A percentile compares a stretch with the other conserved stretches of the same genome.
phyloP scores from a whole-genome alignment of 345 rosid species.

The Rhodomyrtus tomentosa region DNA sequence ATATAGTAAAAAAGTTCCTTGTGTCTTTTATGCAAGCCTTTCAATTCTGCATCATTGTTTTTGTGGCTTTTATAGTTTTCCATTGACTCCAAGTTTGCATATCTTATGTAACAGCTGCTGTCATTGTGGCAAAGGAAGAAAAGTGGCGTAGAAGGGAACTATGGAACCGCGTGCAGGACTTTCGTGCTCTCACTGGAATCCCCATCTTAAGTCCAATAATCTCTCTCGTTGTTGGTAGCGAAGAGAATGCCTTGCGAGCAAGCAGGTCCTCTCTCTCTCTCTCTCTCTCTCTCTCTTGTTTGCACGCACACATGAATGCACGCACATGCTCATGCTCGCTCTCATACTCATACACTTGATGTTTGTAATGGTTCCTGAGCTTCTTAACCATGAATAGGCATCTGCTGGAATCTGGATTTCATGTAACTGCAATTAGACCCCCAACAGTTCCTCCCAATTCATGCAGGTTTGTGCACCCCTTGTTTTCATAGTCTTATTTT shows the following conservation, averaged over 20 bases:
- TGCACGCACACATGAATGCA: neutral
- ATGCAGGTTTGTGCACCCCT: slow-evolving; percentile 50
- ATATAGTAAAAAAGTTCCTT: neutral
- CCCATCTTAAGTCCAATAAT: slow-evolving; percentile 66
- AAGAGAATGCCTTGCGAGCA: slow-evolving; percentile 72
- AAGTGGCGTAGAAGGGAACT: slow-evolving; percentile 78
- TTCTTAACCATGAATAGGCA: slow-evolving; percentile 27
- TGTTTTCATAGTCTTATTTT: neutral
- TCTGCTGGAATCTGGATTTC: slow-evolving; percentile 72
- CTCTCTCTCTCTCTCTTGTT: slow-evolving; percentile 5
- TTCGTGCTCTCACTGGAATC: slow-evolving; percentile 57
- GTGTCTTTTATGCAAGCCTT: neutral
- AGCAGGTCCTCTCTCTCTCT: slow-evolving; percentile 41
- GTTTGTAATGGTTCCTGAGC: neutral
- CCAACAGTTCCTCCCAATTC: slow-evolving; percentile 96
- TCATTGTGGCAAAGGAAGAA: slow-evolving; percentile 72
- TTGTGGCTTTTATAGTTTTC: neutral
- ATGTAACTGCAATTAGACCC: slow-evolving; percentile 88
- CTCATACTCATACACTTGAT: neutral
- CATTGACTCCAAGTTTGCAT: neutral
- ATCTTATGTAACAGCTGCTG: slow-evolving; percentile 47
- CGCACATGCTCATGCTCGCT: neutral
- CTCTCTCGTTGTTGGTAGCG: slow-evolving; percentile 79
- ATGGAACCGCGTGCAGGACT: slow-evolving; percentile 76
- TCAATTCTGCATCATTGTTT: neutral